Evolutionary conservation across 306 rosid species (phyloP).

Genomic region (Chamaecrista fasciculata): DNA sequence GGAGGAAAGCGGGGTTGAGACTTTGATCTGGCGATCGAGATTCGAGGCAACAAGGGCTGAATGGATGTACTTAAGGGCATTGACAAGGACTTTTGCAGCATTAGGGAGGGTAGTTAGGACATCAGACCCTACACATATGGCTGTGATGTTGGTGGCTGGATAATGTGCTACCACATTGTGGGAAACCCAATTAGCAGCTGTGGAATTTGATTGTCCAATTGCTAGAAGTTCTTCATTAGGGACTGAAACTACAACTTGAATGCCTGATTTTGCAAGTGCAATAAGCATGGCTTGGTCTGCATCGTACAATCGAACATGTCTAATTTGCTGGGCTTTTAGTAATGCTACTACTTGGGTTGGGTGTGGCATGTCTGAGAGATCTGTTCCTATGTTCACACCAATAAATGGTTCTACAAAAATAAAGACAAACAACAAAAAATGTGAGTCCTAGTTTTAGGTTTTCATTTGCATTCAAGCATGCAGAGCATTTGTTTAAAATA

Average conservation of each 20-base stretch:
- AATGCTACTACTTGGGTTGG: slow-evolving; percentile 78
- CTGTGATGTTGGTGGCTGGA: slow-evolving; percentile 79
- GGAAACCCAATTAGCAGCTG: slow-evolving; percentile 77
- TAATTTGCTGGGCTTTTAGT: slow-evolving; percentile 67
- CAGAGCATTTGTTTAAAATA: neutral
- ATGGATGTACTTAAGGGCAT: slow-evolving; percentile 64
- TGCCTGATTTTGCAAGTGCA: slow-evolving; percentile 73
- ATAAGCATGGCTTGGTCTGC: slow-evolving; percentile 75
- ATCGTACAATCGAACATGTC: slow-evolving; percentile 61
- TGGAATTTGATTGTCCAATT: slow-evolving; percentile 71
- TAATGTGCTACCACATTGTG: slow-evolving; percentile 78
- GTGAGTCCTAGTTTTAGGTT: neutral
- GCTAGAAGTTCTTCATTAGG: slow-evolving; percentile 76
- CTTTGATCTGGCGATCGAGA: slow-evolving; percentile 72
- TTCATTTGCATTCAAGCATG: no score
- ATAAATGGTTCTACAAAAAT: slow-evolving; percentile 54
- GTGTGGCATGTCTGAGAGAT: slow-evolving; percentile 77
- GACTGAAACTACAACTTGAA: slow-evolving; percentile 63
- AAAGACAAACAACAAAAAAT: neutral
- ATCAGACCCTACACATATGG: slow-evolving; percentile 77
- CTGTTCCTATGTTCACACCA: slow-evolving; percentile 80
- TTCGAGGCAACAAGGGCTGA: slow-evolving; percentile 74
- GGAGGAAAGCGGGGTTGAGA: slow-evolving; percentile 73
- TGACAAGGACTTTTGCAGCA: slow-evolving; percentile 67
- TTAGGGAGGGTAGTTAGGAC: slow-evolving; percentile 63